Percentiles rank a stretch among this genome's conserved stretches.
Conservation (phyloP, 2,329 filamentous ascomycete genomes). For the Pyrenophora teres region DNA sequence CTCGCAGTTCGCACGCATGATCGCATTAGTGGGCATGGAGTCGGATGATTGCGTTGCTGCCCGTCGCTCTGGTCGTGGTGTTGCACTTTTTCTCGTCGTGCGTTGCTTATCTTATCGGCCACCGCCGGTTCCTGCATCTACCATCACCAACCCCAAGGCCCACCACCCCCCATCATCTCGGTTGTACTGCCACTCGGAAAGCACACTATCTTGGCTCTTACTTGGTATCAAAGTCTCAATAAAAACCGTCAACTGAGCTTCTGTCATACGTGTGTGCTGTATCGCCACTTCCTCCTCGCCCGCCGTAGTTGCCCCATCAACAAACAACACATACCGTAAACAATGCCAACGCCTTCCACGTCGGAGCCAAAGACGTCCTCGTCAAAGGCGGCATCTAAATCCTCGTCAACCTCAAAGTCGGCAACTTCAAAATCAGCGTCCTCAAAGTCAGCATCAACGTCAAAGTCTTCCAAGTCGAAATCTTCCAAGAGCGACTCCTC, state of each 20-base stretch:
- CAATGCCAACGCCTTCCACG: slow-evolving; percentile 16
- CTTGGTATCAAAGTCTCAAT: background rate
- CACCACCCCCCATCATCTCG: slow-evolving; percentile 18
- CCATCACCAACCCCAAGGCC: slow-evolving; percentile 4
- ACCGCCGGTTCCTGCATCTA: slow-evolving; percentile 12
- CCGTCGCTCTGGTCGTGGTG: slow-evolving; percentile 6
- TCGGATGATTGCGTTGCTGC: slow-evolving; percentile 13
- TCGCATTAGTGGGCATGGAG: slow-evolving; percentile 54
- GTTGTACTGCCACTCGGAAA: slow-evolving; percentile 4
- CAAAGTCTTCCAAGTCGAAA: slow-evolving; percentile 19
- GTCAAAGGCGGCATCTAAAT: slow-evolving; percentile 3
- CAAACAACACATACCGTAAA: slow-evolving; percentile 38
- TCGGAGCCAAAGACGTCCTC: slow-evolving; percentile 18
- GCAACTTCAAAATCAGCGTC: slow-evolving; percentile 26
- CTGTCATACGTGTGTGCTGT: background rate
- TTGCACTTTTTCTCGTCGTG: slow-evolving; percentile 11
- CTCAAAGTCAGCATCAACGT: slow-evolving; percentile 10
- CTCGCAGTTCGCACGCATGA: slow-evolving; percentile 53
- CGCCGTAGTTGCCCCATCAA: slow-evolving; percentile 38
- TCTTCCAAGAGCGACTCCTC: slow-evolving; percentile 68
- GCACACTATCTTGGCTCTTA: background rate
- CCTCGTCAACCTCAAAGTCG: slow-evolving; percentile 37
- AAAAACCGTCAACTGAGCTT: background rate
- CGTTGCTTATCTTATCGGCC: slow-evolving; percentile 31
- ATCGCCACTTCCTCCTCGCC: background rate